These are phyloP conservation scores for Myxozyma vanderwaltii DNA, from an alignment of 805 yeast species.

Conservation along the genomic window DNA sequence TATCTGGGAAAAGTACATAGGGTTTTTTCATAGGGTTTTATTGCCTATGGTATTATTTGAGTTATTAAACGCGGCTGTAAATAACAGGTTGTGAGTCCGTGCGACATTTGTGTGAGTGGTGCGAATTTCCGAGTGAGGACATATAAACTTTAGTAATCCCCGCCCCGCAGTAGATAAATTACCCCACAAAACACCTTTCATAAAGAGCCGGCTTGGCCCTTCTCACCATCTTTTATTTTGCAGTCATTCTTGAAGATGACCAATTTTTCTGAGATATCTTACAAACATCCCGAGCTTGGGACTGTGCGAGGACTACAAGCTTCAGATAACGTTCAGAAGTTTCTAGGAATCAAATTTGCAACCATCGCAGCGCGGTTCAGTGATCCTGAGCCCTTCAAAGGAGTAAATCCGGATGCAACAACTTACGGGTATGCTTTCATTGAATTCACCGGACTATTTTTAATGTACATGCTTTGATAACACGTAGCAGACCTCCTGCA, in stretches of 20 bases:
- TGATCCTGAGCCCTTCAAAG: background rate
- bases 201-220: no score
- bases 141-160: background rate
- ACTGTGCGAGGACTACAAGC: background rate
- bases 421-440: slow-evolving; percentile 1
- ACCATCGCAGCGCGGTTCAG: slow-evolving; percentile 5
- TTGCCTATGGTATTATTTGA: no score
- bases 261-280: background rate
- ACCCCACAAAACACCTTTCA: background rate
- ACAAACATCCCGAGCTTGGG: background rate
- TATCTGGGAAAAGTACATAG: no score
- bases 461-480: no score
- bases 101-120: no score
- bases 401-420: slow-evolving; percentile 2
- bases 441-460: no score
- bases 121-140: no score
- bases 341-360: slow-evolving; percentile 11
- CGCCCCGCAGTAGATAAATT: background rate
- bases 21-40: no score
- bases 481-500: slow-evolving; percentile 10
- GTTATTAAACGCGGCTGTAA: no score
- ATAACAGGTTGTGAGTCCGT: no score
- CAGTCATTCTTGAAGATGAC: background rate
- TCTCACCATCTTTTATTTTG: background rate
- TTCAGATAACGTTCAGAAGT: background rate